Percentiles rank a stretch among this genome's conserved stretches.
Conservation (phyloP, 1,139 yeast genomes). For the Pneumocystis oryctolagi region DNA sequence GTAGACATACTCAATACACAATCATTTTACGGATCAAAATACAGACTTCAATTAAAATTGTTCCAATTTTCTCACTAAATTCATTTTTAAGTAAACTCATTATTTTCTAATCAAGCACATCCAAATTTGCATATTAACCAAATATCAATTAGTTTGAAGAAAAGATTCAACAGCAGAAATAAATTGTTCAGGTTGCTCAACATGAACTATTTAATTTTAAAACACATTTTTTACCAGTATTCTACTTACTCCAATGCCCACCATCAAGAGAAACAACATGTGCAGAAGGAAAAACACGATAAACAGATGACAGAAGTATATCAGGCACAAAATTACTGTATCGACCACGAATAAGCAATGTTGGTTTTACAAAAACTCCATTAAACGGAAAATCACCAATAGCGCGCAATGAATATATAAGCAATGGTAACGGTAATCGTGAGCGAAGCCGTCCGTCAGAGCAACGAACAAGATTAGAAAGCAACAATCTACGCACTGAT, state of each 20-base stretch:
- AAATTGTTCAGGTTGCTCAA: neutral
- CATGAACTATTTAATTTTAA: neutral
- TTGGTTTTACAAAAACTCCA: constrained; percentile 53
- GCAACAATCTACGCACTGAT: constrained; percentile 35
- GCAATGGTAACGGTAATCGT: constrained; percentile 54
- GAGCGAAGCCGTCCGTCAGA: constrained; percentile 23
- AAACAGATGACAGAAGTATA: constrained; percentile 61
- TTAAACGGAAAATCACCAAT: constrained; percentile 67
- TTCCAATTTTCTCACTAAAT: too few species aligned
- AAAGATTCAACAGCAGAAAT: neutral
- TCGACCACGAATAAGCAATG: constrained; percentile 67
- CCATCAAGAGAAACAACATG: constrained; percentile 59
- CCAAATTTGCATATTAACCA: too few species aligned
- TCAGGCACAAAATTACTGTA: constrained; percentile 72
- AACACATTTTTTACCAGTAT: neutral
- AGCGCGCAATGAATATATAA: constrained; percentile 48
- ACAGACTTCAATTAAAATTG: too few species aligned
- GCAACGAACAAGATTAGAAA: constrained; percentile 46
- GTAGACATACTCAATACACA: too few species aligned
- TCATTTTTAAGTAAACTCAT: too few species aligned
- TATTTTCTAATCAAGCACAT: too few species aligned
- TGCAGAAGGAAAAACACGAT: constrained; percentile 65
- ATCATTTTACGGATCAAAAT: too few species aligned
- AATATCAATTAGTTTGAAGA: neutral
- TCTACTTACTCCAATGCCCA: constrained; percentile 58